Base-by-base conservation (phyloP, 2,329 filamentous ascomycete species). In the Phyllosticta citrichinensis region DNA sequence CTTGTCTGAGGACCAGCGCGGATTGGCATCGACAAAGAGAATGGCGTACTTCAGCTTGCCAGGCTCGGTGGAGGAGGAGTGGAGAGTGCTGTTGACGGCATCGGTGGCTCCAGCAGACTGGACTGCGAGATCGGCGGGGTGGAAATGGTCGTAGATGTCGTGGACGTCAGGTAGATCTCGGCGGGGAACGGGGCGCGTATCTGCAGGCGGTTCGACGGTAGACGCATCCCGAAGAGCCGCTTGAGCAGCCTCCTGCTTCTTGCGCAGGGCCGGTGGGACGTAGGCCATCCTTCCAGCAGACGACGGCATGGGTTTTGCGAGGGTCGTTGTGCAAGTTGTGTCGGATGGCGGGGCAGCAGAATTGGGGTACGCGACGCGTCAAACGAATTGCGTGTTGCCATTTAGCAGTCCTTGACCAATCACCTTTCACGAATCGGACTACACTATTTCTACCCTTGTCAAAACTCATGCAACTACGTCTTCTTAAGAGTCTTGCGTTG, bases 1-100 rank as follows among this genome's bases (percentile, higher is more conserved):
- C 2, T 66, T 60, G 52, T 70, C 68, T 4, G 51, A 33, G 4
- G 63, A 56, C 67, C 67, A 71, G 22, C 65, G 59, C 4, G 69
- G 69, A 62, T 71, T 69, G 11, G 69, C 68, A 10, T 62, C 61
- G 14, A 62, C 40, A 61, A 66, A 70, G 12, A 71, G 65, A 12
- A 68, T 47, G 33, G 70, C 52, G 52, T 66, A 68, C 10, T 58
- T 55, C 2, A 70, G 61, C 20, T 56, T 59, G 35, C 65, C 63
- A 9, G 66, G 64, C 11, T 55, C 57, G 3, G 55, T 62, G 8
- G 67, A 63, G 17, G 67, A 64, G 52, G 65, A 63, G 40, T 69
- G 47, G 11, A 62, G 40, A 10, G 60, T 62, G 59, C 55, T 61
- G 19, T 52, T 52, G 24, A 50, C 35, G 5, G 40, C 19, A 19